A percentile compares a stretch with the other conserved stretches of the same genome.
These are phyloP conservation scores for Fagus sylvatica DNA, from an alignment of 306 rosid species.

Conservation along the genomic window DNA sequence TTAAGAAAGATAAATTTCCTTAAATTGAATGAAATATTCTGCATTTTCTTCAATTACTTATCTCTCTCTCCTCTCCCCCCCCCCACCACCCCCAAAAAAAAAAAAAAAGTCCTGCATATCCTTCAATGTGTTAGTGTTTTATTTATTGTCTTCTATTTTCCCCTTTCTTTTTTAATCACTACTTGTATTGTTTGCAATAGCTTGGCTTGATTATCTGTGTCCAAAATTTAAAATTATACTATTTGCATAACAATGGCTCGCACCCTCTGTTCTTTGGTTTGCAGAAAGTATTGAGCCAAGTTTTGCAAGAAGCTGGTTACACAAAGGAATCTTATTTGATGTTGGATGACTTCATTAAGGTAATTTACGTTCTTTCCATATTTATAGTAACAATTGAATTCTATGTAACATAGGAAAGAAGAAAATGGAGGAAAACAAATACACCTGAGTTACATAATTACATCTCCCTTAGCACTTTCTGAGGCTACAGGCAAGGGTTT, in stretches of 20 bases:
- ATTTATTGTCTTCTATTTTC: not conserved
- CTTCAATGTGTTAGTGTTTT: not conserved
- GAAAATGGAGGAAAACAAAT: not conserved
- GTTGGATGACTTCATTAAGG: conserved; percentile 77
- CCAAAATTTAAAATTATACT: conserved; percentile 1
- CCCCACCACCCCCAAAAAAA: not conserved
- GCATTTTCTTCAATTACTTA: not conserved
- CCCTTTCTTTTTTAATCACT: not conserved
- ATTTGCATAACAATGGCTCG: conserved; percentile 9
- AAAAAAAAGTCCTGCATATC: not conserved
- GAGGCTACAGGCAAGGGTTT: conserved; percentile 3
- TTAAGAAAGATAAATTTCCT: not conserved
- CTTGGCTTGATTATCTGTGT: not conserved
- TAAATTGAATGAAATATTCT: not conserved
- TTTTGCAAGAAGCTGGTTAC: conserved; percentile 84
- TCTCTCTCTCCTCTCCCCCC: no score
- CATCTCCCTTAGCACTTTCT: conserved; percentile 5
- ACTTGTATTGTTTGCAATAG: not conserved
- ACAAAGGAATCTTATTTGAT: conserved; percentile 58
- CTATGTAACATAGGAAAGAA: conserved; percentile 6
- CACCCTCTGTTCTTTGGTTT: conserved; percentile 23
- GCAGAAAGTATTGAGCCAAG: conserved; percentile 67
- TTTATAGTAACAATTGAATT: conserved; percentile 8
- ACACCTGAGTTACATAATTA: conserved; percentile 16
- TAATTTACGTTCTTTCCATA: conserved; percentile 21